Conservation (phyloP, 2,329 filamentous ascomycete species). For the Paracorniculantispora psalliotae region DNA sequence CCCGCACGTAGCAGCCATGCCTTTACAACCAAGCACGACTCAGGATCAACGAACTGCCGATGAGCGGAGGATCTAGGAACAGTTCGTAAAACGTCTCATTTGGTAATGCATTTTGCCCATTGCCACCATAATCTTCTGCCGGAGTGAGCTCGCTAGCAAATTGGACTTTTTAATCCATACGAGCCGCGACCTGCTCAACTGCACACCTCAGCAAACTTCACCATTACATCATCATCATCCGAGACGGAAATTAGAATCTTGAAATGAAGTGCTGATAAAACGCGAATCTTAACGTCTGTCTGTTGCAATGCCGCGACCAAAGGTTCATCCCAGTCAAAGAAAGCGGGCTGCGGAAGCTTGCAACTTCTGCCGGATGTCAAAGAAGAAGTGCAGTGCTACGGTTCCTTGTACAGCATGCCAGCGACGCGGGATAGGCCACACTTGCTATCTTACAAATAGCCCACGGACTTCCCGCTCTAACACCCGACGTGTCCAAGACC, state of each 20-base stretch:
- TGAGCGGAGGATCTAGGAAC: too few species aligned
- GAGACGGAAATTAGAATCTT: too few species aligned
- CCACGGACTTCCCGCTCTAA: neutral
- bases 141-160: too few species aligned
- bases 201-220: too few species aligned
- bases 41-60: too few species aligned
- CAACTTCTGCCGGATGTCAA: slow-evolving; percentile 41
- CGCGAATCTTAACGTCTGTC: neutral
- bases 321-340: slow-evolving; percentile 43
- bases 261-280: neutral
- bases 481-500: neutral
- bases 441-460: slow-evolving; percentile 4
- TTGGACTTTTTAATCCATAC: too few species aligned
- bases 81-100: too few species aligned
- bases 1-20: neutral
- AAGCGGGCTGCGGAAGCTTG: slow-evolving; percentile 46
- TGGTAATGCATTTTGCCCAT: too few species aligned
- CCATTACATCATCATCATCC: too few species aligned
- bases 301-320: slow-evolving; percentile 45
- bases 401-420: slow-evolving; percentile 45
- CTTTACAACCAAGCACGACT: too few species aligned
- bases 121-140: too few species aligned
- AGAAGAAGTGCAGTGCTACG: slow-evolving; percentile 46
- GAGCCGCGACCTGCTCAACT: too few species aligned
- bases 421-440: slow-evolving; percentile 33